Evolutionary conservation across 2,329 filamentous ascomycete species (phyloP), one percentile per base, ranked within the genome.

Genomic region (Magnaporthiopsis rhizophila): DNA sequence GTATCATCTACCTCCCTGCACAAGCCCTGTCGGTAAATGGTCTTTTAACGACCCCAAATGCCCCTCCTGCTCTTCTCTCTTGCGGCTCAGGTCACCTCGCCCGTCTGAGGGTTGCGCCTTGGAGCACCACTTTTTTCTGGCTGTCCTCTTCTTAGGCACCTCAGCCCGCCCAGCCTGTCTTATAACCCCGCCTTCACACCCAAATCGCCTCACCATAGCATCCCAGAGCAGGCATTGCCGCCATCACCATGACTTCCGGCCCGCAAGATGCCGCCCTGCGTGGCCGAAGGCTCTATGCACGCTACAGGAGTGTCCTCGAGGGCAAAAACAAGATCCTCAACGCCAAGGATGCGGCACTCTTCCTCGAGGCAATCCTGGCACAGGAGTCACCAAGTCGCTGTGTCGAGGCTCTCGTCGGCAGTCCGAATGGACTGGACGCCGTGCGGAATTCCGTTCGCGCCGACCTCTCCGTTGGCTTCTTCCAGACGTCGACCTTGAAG

Each of bases 381-480:
- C 67, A 72, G 11, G 45, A 66, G 12, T 61, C 66, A 1, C 69
- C 73, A 3, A 68, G 65, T 45, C 60, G 65, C 0, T 73, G 72
- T 57, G 64, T 74, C 3, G 73, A 75, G 63, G 64, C 63, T 5
- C 67, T 75, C 21, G 61, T 74, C 1, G 68, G 71, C 26, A 72
- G 68, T 56, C 53, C 65, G 6, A 21, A 67, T 1, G 74, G 72
- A 0, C 61, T 75, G 6, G 65, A 68, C 36, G 71, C 71, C 18
- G 61, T 76, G 9, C 63, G 68, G 12, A 53, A 64, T 3, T 67
- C 71, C 0, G 66, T 73, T 9, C 69, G 72, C 1, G 62, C 64
- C 18, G 69, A 75, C 53, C 45, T 74, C 2, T 70, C 70, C 1
- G 24, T 58, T 7, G 2, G 63, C 1, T 80, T 77, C 66, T 69